Conservation (phyloP, 129 eudicot genomes). For the Escallonia herrerae region DNA sequence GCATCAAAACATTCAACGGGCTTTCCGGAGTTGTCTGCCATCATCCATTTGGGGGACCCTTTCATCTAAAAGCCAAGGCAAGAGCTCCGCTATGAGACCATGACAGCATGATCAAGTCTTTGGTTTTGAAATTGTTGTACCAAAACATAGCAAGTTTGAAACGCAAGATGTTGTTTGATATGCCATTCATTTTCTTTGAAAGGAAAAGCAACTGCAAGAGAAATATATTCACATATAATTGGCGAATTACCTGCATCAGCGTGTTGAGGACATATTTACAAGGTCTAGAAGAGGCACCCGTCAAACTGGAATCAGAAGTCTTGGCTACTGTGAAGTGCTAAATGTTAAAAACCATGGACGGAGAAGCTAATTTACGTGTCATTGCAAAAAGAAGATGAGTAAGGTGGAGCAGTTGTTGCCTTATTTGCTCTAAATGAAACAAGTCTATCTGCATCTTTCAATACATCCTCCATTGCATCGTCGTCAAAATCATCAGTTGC, state of each 20-base stretch:
- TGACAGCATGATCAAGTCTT: conserved; percentile 86
- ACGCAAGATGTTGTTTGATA: neutral
- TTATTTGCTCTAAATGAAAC: conserved; percentile 89
- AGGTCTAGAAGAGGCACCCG: conserved; percentile 93
- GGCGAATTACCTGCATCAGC: conserved; percentile 72
- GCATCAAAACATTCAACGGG: conserved; percentile 96
- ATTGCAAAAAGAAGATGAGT: conserved; percentile 16
- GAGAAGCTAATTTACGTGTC: too few relatives aligned
- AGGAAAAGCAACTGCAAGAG: neutral
- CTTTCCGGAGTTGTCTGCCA: conserved; percentile 93
- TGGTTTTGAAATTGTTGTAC: conserved; percentile 77
- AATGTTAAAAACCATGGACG: too few relatives aligned
- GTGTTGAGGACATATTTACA: conserved; percentile 98
- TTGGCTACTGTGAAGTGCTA: conserved; percentile 47
- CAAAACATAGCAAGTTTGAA: neutral
- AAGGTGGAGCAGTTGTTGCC: conserved; percentile 28
- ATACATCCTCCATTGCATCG: conserved; percentile 63
- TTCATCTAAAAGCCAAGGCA: conserved; percentile 99
- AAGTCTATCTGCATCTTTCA: conserved; percentile 93
- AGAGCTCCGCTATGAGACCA: conserved; percentile 82
- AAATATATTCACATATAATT: neutral
- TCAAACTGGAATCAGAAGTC: conserved; percentile 86
- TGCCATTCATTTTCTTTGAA: neutral
- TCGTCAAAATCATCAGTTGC: conserved; percentile 77
- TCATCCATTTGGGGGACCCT: conserved; percentile 97